Base-by-base conservation (phyloP, 768 basidiomycete species). In the Krasilnikovozyma curviuscula region DNA sequence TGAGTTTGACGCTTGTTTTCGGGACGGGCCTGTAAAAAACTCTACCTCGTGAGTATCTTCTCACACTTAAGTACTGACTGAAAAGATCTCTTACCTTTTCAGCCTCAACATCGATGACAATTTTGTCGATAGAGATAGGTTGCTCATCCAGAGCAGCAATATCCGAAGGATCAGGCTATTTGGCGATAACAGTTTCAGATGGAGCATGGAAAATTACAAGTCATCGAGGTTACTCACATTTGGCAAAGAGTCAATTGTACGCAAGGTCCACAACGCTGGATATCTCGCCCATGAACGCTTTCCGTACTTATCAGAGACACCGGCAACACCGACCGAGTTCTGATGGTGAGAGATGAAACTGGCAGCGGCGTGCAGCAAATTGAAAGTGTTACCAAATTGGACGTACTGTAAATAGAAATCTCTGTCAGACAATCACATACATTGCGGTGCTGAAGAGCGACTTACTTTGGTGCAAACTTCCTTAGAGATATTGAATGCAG, bases 301-400 rank as follows among this genome's bases (percentile, higher is more conserved):
- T 23, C 88, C 88, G 59, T 93, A 89, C 67, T 93, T 93, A 71
- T 93, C 88, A 2, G 88, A 93, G 33, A 93, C 88, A 70, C 88
- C 88, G 34, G 88, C 88, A 19, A 91, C 88, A 61, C 88, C 88
- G 28, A 91, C 60, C 55, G 79, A 81, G 70, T 86, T 91, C 63
- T 93, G 88, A 63, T 93, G 88, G 27, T 75, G 73, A 53, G 81
- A 83, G 67, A 93, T 86, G 65, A 79, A 93, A 23, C 81, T 83
- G 1, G 88, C 88, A 5, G 77, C 88, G 21, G 88, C 86, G 59
- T 93, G 88, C 23, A 93, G 72, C 59, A 93, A 68, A 64, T 93
- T 93, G 71, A 93, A 93, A 9, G 88, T 93, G 70, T 93, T 93
- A 53, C 88, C 88, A 63, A 93, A 93, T 65, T 93, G 88, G 37